Evolutionary conservation across 2,329 filamentous ascomycete genomes (phyloP), one percentile per base, ranked within the genome.

Genomic region (Fusarium neocosmosporiellum): DNA sequence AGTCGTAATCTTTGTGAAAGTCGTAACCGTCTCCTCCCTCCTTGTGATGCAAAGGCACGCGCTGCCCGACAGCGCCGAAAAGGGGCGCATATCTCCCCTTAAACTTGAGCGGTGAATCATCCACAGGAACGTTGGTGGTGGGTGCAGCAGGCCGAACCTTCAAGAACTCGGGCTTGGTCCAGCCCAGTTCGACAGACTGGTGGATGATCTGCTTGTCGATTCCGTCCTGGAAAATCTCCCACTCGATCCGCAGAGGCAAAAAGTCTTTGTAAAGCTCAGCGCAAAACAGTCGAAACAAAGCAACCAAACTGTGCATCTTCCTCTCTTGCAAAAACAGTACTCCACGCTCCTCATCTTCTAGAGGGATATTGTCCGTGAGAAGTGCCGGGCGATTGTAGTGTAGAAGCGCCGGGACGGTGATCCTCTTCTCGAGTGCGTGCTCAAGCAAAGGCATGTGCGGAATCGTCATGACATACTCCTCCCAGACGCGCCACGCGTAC

Each of bases 211-310:
- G 59, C 14, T 39, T 54, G 27, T 79, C 77, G 27, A 76, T 37
- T 11, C 50, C 65, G 7, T 80, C 75, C 24, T 70, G 66, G 1
- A 79, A 29, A 9, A 80, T 66, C 9, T 75, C 73, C 48, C 67
- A 63, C 20, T 80, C 74, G 1, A 80, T 70, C 6, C 67, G 36
- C 14, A 81, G 36, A 7, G 65, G 62, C 11, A 81, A 41, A 53
- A 81, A 81, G 24, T 73, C 74, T 16, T 65, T 39, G 10, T 48
- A 50, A 0, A 60, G 60, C 2, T 53, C 59, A 1, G 69, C 66
- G 8, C 62, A 55, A 64, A 74, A 79, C 6, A 34, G 31, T 4
- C 70, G 16, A 14, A 81, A 68, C 4, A 60, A 41, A 0, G 29
- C n/a, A 2, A 63, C 37, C 14, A 74, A 58, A 0, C 37, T 33